A percentile compares a stretch with the other conserved stretches of the same genome.
Conservation (phyloP, 345 rosid species). For the Gossypium ekmanianum region DNA sequence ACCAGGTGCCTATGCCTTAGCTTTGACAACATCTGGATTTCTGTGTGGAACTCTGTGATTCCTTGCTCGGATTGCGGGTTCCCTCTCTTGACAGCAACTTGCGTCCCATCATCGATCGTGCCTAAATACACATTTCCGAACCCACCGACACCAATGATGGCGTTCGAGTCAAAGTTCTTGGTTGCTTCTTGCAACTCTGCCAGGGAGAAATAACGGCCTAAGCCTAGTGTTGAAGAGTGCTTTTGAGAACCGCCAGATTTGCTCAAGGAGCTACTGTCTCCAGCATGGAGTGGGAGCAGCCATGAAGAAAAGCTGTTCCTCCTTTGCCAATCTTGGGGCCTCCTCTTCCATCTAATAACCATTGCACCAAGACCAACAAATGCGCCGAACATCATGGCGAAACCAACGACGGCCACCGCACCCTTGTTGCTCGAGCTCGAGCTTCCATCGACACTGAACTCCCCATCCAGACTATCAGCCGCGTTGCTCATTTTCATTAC, state of each 20-base stretch:
- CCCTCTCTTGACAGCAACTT: slow-evolving; percentile 83
- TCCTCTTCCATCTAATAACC: slow-evolving; percentile 72
- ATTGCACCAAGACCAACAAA: slow-evolving; percentile 78
- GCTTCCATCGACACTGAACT: slow-evolving; percentile 63
- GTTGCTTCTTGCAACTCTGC: slow-evolving; percentile 76
- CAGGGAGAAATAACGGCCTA: slow-evolving; percentile 63
- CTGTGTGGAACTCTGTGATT: slow-evolving; percentile 77
- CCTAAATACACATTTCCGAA: slow-evolving; percentile 79
- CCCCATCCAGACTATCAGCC: slow-evolving; percentile 70
- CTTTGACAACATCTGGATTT: slow-evolving; percentile 82
- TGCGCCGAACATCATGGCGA: slow-evolving; percentile 87
- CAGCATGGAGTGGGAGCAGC: slow-evolving; percentile 71
- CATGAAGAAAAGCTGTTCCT: slow-evolving; percentile 80
- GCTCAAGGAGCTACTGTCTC: slow-evolving; percentile 67
- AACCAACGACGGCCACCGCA: slow-evolving; percentile 68
- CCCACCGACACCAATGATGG: slow-evolving; percentile 74
- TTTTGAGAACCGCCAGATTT: slow-evolving; percentile 55
- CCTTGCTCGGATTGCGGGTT: slow-evolving; percentile 90
- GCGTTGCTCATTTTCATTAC: slow-evolving; percentile 70
- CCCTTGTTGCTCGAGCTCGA: slow-evolving; percentile 29
- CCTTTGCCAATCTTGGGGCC: slow-evolving; percentile 85
- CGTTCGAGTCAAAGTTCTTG: slow-evolving; percentile 53
- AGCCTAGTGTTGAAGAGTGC: slow-evolving; percentile 56
- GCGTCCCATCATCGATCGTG: slow-evolving; percentile 53
- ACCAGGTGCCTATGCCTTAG: slow-evolving; percentile 66